phyloP scores from a whole-genome alignment of 2,329 filamentous ascomycete species.

The Westerdykella aurantiaca region DNA sequence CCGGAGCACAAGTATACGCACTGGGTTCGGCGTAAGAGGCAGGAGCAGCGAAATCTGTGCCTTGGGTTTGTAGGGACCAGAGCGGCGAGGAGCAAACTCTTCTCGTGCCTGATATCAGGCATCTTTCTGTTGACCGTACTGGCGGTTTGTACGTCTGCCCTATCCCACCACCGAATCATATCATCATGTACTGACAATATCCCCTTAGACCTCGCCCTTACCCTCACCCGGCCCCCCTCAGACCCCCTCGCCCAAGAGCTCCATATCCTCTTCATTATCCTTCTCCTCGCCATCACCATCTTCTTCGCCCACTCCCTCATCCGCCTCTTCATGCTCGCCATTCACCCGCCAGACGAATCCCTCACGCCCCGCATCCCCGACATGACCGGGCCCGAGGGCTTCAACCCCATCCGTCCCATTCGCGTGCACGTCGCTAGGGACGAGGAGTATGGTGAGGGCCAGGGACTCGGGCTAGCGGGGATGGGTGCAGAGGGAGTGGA shows the following conservation, averaged over 20 bases:
- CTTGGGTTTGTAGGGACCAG: constrained; percentile 19
- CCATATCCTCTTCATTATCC: constrained; percentile 71
- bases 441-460: constrained; percentile 54
- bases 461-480: constrained; percentile 32
- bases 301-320: constrained; percentile 78
- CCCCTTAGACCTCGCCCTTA: constrained; percentile 62
- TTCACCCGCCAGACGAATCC: constrained; percentile 39
- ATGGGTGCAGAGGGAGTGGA: constrained; percentile 48
- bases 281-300: constrained; percentile 67
- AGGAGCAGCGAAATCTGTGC: constrained; percentile 12
- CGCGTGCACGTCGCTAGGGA: constrained; percentile 69
- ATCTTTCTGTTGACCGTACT: constrained; percentile 55
- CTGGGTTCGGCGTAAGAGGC: constrained; percentile 23
- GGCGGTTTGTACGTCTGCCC: constrained; percentile 56
- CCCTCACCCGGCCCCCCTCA: constrained; percentile 55
- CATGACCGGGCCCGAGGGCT: constrained; percentile 55
- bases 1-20: constrained; percentile 15
- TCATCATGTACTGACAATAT: too few species aligned
- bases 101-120: constrained; percentile 58
- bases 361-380: constrained; percentile 38
- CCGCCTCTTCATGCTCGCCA: constrained; percentile 62
- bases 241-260: constrained; percentile 57
- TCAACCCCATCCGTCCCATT: constrained; percentile 68
- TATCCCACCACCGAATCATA: too few species aligned
- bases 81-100: constrained; percentile 28